These are phyloP conservation scores for Ceratobasidium sp. DNA, from an alignment of 1,284 basidiomycete species.

Conservation along the genomic window DNA sequence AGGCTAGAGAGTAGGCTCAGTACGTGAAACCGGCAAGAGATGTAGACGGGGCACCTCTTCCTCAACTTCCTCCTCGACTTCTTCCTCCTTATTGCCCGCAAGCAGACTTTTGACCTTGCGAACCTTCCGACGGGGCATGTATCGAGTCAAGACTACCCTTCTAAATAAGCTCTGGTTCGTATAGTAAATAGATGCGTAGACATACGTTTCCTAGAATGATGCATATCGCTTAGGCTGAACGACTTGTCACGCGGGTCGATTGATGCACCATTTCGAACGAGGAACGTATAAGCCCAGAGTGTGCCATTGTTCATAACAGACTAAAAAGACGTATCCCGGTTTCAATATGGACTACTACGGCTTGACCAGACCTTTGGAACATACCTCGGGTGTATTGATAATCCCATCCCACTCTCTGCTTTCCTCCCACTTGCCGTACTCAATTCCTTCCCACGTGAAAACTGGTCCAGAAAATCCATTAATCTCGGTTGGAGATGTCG, in stretches of 20 bases:
- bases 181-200: conserved; percentile 46
- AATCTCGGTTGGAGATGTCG: conserved; percentile 72
- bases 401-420: conserved; percentile 73
- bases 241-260: conserved; percentile 71
- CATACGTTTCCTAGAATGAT: conserved; percentile 85
- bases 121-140: conserved; percentile 77
- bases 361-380: conserved; percentile 50
- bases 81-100: conserved; percentile 60
- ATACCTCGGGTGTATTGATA: conserved; percentile 80
- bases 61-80: conserved; percentile 62
- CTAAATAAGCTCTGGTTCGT: conserved; percentile 44
- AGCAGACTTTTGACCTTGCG: conserved; percentile 90
- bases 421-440: conserved; percentile 86
- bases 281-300: conserved; percentile 88
- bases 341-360: conserved; percentile 26
- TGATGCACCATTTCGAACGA: conserved; percentile 76
- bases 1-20: conserved; percentile 24
- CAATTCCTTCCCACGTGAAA: conserved; percentile 86
- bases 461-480: conserved; percentile 70
- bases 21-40: conserved; percentile 12
- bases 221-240: conserved; percentile 73
- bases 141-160: conserved; percentile 83
- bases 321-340: conserved; percentile 58
- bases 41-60: conserved; percentile 39
- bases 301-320: conserved; percentile 81